Evolutionary conservation across 2,329 filamentous ascomycete genomes (phyloP).

Genomic region (Epichloe aotearoae): DNA sequence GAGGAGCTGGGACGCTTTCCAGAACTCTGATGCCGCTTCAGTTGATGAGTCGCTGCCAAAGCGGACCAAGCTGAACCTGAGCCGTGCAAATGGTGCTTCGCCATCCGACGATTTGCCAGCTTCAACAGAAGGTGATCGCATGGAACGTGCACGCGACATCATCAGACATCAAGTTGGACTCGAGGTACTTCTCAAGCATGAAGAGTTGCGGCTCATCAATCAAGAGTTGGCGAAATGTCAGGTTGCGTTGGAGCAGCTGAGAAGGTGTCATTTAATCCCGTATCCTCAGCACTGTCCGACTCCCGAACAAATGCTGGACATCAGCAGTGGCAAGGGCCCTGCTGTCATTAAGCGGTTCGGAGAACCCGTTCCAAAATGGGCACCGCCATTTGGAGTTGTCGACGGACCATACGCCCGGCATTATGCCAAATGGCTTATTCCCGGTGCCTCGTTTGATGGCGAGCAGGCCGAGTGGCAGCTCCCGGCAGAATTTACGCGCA

Average conservation of each 20-base stretch:
- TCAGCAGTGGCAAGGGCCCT: slow-evolving; percentile 62
- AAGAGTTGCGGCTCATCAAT: slow-evolving; percentile 86
- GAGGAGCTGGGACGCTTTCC: slow-evolving; percentile 24
- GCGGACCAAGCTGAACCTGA: slow-evolving; percentile 26
- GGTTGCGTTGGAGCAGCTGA: slow-evolving; percentile 80
- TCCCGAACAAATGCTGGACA: slow-evolving; percentile 52
- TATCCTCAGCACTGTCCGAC: slow-evolving; percentile 62
- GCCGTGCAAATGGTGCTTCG: slow-evolving; percentile 3
- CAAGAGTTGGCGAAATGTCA: slow-evolving; percentile 95
- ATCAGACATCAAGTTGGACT: slow-evolving; percentile 82
- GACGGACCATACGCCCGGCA: slow-evolving; percentile 91
- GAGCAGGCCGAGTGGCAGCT: slow-evolving; percentile 34
- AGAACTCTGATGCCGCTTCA: slow-evolving; percentile 5
- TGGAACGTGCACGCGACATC: slow-evolving; percentile 50
- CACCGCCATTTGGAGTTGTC: slow-evolving; percentile 77
- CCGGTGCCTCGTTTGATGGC: slow-evolving; percentile 76
- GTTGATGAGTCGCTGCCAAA: slow-evolving; percentile 21
- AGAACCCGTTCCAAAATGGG: slow-evolving; percentile 58
- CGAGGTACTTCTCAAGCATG: slow-evolving; percentile 87
- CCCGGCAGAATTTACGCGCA: slow-evolving; percentile 26
- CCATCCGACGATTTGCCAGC: slow-evolving; percentile 10
- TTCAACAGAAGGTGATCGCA: slow-evolving; percentile 1
- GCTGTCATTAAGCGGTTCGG: slow-evolving; percentile 49
- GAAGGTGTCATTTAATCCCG: slow-evolving; percentile 82
- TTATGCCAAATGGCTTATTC: slow-evolving; percentile 90